Base-by-base conservation (phyloP, 805 yeast species). In the Pichia gijzeniarum region DNA sequence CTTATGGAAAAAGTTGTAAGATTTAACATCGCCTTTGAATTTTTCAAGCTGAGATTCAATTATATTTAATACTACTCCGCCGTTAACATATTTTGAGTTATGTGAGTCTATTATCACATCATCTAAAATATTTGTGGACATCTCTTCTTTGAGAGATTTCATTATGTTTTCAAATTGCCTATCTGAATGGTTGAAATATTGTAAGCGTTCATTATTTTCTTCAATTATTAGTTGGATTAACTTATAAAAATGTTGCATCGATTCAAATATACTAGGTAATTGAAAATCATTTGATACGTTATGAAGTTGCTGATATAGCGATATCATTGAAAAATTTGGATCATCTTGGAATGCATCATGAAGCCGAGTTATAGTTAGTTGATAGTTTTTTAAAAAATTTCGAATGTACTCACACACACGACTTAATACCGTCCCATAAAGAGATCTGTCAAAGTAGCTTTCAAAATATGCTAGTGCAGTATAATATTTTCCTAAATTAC, bases 361-460 rank as follows among this genome's bases (percentile, higher is more conserved):
- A n/a, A 83, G 53, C 7, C 63, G 59, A 3, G 63, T 67, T 14
- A 72, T 34, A 5, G 51, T 19, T 10, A 72, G 51, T 3, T 65
- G 57, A 21, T 63, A 65, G 4, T 63, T 59, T 28, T 65, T 58
- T 45, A 80, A 54, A 40, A 74, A 64, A 2, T 58, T 53, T 33
- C 82, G 62, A 3, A 89, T 71, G 35, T 78, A 78, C 43, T 65
- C 71, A 48, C 93, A 85, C 6, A 93, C 64, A 3, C 85, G 74
- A 53, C 89, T 95, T 44, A 84, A 71, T 1, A 85, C 82, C 43
- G 75, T 73, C 0, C 99, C 99, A 57, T 76, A 79, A 19, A 59
- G 57, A 4, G 69, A 66, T 21, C 67, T 66, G 50, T 80, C 69
- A 62, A 83, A 87, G 16, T 65, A 55, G 49, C 82, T 85, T 3